Evolutionary conservation across 495 filamentous ascomycete species (phyloP), one percentile per base, ranked within the genome.

Genomic region (Neurospora sp.): DNA sequence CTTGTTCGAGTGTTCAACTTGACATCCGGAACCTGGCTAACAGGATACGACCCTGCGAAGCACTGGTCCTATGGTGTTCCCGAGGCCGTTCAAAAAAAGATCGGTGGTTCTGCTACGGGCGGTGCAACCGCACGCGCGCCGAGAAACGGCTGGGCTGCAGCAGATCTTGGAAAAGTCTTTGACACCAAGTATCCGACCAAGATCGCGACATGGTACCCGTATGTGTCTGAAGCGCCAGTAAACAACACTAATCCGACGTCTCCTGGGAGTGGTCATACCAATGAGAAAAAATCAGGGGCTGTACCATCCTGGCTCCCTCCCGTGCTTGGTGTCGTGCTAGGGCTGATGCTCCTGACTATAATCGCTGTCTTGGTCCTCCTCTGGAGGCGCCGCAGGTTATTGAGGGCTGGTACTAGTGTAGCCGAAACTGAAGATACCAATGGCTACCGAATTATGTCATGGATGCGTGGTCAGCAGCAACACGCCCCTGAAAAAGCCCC

Each of bases 281-380:
- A n/a, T n/a, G n/a, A n/a, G n/a, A n/a, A n/a, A n/a, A n/a, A n/a
- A n/a, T n/a, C n/a, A n/a, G n/a, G n/a, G n/a, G n/a, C n/a, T n/a
- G n/a, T 89, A 12, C 90, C 90, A 5, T 78, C 77, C 0, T 93
- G 88, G 82, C 82, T 91, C 2, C 87, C 84, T 0, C 89, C 90
- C 2, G 86, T 93, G 3, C 83, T 94, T 20, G 91, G 90, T 5
- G 89, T 90, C 5, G 84, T 93, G 1, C 80, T 90, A 2, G 90
- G 90, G 9, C 81, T 93, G 2, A 77, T 91, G 40, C 82, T 89
- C 69, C 72, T 92, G 22, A 85, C 85, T 22, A 85, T 85, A 27
- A 76, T 88, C 6, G 81, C 83, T 31, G 84, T 87, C 4, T 79
- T 80, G 17, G 83, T 89, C 69, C 78, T 91, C 3, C 82, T 90